These are phyloP conservation scores for Boletus rubroflammeus DNA, from an alignment of 768 basidiomycete genomes.

Conservation along the genomic window DNA sequence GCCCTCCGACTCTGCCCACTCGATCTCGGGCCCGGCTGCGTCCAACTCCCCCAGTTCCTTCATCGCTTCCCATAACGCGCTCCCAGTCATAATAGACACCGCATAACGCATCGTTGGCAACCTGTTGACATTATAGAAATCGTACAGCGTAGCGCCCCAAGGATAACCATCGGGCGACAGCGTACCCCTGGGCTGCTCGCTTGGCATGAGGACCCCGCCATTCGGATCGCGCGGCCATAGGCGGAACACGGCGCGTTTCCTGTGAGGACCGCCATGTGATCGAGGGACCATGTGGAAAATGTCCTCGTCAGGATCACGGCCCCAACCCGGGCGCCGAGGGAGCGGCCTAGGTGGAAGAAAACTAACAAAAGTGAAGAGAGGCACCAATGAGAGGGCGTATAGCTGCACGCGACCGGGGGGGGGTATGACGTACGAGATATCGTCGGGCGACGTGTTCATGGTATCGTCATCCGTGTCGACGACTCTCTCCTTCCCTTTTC, in stretches of 20 bases:
- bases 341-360: neutral
- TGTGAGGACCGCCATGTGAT: neutral
- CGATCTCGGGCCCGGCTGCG: slow-evolving; percentile 11
- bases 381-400: neutral
- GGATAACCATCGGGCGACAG: slow-evolving; percentile 17
- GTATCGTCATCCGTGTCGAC: neutral
- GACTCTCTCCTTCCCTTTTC: neutral
- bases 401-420: no score
- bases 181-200: slow-evolving; percentile 8
- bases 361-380: neutral
- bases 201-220: slow-evolving; percentile 5
- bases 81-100: slow-evolving; percentile 16
- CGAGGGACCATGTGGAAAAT: slow-evolving; percentile 1
- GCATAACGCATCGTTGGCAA: neutral
- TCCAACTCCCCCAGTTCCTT: slow-evolving; percentile 16
- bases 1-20: slow-evolving; percentile 24
- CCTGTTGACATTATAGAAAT: slow-evolving; percentile 18
- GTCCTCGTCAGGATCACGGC: neutral
- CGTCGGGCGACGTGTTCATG: neutral
- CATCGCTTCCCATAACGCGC: slow-evolving; percentile 13
- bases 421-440: neutral
- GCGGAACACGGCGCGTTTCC: slow-evolving; percentile 21
- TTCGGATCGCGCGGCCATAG: slow-evolving; percentile 25
- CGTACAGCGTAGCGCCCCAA: slow-evolving; percentile 30
- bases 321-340: slow-evolving; percentile 5